phyloP scores from a whole-genome alignment of 129 eudicot genomes.

The Pseudognaphalium luteoalbum region DNA sequence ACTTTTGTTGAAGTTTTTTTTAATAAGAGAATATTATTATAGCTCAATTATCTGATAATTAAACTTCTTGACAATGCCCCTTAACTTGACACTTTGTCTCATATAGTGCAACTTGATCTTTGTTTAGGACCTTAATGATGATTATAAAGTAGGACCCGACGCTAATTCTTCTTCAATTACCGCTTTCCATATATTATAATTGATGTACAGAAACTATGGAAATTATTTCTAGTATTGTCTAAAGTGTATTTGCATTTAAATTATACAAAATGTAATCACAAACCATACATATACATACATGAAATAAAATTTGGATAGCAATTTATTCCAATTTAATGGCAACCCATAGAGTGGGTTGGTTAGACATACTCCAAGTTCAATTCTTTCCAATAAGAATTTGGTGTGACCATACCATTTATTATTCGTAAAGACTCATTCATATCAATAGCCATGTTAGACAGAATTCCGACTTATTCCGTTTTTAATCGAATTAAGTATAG shows the following conservation, averaged over 20 bases:
- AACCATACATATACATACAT: no score
- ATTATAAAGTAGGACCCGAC: background rate
- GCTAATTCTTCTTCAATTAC: background rate
- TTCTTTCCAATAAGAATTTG: no score
- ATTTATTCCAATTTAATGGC: no score
- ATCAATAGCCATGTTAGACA: background rate
- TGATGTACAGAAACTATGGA: background rate
- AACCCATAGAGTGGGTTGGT: background rate
- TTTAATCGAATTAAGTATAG: background rate
- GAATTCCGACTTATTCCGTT: background rate
- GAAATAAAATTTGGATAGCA: no score
- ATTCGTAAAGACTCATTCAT: background rate
- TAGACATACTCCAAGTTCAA: no score
- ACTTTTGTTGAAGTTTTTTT: background rate
- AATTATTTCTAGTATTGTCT: background rate
- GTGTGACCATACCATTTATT: no score
- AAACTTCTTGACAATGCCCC: background rate
- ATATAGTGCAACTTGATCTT: conserved; percentile 8
- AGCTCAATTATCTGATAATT: background rate
- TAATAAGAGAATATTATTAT: background rate
- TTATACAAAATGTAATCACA: no score
- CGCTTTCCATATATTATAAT: background rate
- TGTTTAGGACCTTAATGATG: background rate
- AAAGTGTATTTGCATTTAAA: no score
- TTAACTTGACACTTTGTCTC: conserved; percentile 16